A percentile compares a stretch with the other conserved stretches of the same genome.
These are phyloP conservation scores for Sapria himalayana DNA, from an alignment of 345 rosid species.

Conservation along the genomic window DNA sequence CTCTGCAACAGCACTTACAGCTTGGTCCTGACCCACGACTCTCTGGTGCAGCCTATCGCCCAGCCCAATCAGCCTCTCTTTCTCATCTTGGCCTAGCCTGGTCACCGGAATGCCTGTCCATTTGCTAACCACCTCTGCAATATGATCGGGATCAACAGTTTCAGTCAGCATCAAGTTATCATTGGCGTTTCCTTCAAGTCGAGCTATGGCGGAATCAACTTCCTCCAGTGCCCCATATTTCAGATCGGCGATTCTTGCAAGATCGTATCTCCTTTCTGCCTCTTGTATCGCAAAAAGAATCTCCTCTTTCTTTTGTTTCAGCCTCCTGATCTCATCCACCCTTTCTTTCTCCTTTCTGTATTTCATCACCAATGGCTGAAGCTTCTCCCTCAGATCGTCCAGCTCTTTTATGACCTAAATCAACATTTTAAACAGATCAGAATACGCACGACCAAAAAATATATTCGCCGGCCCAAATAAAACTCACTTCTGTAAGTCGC, in stretches of 20 bases:
- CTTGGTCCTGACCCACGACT: constrained; percentile 74
- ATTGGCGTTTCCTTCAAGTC: constrained; percentile 38
- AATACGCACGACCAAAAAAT: background rate
- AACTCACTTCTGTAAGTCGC: constrained; percentile 54
- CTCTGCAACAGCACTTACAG: constrained; percentile 62
- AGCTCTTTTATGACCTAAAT: constrained; percentile 67
- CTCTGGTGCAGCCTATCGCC: constrained; percentile 56
- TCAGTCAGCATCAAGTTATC: constrained; percentile 68
- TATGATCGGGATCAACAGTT: constrained; percentile 73
- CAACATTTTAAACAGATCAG: no score
- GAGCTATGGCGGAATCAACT: constrained; percentile 47
- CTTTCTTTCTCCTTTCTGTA: constrained; percentile 79
- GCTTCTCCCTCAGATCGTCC: constrained; percentile 76
- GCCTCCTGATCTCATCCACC: constrained; percentile 62
- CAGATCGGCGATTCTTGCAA: constrained; percentile 80
- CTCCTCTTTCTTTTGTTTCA: constrained; percentile 76
- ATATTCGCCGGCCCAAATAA: background rate
- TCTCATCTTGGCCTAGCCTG: constrained; percentile 77
- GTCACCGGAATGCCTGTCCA: constrained; percentile 93
- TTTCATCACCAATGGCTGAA: constrained; percentile 75
- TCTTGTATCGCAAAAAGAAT: constrained; percentile 49
- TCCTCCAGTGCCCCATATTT: constrained; percentile 72
- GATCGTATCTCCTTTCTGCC: constrained; percentile 74
- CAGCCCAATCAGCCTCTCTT: constrained; percentile 60
- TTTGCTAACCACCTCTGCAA: constrained; percentile 80